Evolutionary conservation across 2,329 filamentous ascomycete genomes (phyloP).

Genomic region (Dactylonectria estremocensis): DNA sequence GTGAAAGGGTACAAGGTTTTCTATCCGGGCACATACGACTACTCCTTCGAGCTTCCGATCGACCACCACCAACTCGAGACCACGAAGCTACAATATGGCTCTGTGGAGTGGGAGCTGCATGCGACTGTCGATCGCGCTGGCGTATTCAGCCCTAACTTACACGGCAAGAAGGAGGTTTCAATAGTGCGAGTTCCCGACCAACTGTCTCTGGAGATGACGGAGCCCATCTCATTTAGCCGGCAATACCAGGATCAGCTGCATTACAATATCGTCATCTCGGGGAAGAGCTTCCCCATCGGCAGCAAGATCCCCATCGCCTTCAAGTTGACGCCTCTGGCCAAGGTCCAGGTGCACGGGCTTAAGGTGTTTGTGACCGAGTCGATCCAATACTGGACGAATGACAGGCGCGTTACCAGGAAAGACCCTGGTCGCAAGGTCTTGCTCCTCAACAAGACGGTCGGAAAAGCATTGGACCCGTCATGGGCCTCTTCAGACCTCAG

Average conservation of each 20-base stretch:
- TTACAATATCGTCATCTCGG: constrained; percentile 96
- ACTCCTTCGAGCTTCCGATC: no score
- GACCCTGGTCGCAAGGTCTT: constrained; percentile 88
- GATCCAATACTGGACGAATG: constrained; percentile 90
- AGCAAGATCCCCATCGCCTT: constrained; percentile 93
- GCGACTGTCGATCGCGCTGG: constrained; percentile 88
- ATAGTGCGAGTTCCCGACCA: constrained; percentile 90
- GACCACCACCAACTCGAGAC: constrained; percentile 92
- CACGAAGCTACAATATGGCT: constrained; percentile 88
- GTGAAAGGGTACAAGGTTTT: no score
- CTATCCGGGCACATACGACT: no score
- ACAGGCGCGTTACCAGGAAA: constrained; percentile 87
- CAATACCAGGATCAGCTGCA: constrained; percentile 97
- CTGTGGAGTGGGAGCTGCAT: constrained; percentile 90
- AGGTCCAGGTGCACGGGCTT: constrained; percentile 93
- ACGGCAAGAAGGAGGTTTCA: constrained; percentile 85
- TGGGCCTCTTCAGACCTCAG: constrained; percentile 84
- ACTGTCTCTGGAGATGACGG: constrained; percentile 89
- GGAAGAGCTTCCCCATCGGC: constrained; percentile 93
- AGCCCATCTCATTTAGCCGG: constrained; percentile 93
- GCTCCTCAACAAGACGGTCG: constrained; percentile 89
- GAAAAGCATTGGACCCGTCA: constrained; percentile 79
- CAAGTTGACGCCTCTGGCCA: constrained; percentile 92
- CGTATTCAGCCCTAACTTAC: constrained; percentile 89
- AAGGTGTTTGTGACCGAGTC: constrained; percentile 94